Conservation (phyloP, 306 rosid genomes). For the Rosa persica region DNA sequence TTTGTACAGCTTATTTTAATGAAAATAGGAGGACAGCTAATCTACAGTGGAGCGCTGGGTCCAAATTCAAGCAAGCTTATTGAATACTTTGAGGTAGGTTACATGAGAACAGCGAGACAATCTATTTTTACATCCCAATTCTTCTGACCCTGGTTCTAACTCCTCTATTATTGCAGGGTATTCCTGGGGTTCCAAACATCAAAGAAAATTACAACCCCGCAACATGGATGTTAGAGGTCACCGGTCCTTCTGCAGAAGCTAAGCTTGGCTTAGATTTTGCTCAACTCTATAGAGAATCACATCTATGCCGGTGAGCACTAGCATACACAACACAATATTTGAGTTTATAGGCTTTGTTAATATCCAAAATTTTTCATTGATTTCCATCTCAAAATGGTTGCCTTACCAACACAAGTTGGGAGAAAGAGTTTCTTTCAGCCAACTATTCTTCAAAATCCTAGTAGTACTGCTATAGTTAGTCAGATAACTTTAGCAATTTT, state of each 20-base stretch:
- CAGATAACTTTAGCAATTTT: too few species aligned
- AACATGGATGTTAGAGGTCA: slow-evolving; percentile 28
- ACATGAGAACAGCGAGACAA: neutral
- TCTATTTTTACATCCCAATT: neutral
- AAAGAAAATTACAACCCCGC: slow-evolving; percentile 41
- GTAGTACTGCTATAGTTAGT: neutral
- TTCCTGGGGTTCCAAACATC: slow-evolving; percentile 33
- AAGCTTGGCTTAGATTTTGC: slow-evolving; percentile 27
- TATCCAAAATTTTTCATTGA: neutral
- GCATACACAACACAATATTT: too few species aligned
- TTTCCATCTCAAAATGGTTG: neutral
- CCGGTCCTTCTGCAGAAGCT: slow-evolving; percentile 11
- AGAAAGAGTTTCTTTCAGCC: neutral
- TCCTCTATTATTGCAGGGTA: neutral
- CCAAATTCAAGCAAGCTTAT: slow-evolving; percentile 37
- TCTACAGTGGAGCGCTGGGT: slow-evolving; percentile 53
- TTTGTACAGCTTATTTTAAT: too few species aligned
- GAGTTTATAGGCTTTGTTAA: too few species aligned
- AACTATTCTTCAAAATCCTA: neutral
- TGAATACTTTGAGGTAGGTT: slow-evolving; percentile 48
- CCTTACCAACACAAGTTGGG: neutral
- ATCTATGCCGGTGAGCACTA: slow-evolving; percentile 14
- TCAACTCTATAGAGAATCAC: slow-evolving; percentile 25
- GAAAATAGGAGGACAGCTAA: slow-evolving; percentile 41
- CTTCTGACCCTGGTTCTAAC: neutral